These are phyloP conservation scores for Fraxinus dipetala DNA, from an alignment of 305 asterid genomes.

Conservation along the genomic window DNA sequence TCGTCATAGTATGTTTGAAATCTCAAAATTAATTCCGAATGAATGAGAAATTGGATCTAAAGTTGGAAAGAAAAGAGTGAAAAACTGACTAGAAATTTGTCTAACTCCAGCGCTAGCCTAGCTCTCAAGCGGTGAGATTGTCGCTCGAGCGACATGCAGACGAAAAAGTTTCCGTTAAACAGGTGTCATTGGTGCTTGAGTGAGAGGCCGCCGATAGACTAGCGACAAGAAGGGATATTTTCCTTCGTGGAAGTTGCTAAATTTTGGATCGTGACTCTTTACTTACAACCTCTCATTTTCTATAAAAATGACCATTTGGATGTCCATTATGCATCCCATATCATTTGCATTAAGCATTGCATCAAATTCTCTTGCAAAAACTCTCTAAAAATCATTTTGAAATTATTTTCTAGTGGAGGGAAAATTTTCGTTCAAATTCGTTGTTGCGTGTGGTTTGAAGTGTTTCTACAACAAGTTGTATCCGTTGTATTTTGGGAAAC, in stretches of 20 bases:
- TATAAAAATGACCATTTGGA: background rate
- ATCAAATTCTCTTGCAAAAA: background rate
- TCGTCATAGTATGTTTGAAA: background rate
- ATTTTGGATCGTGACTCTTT: background rate
- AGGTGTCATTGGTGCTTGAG: background rate
- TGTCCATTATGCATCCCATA: background rate
- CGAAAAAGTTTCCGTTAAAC: background rate
- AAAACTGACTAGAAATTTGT: background rate
- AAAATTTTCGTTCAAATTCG: too few species aligned
- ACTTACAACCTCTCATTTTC: background rate
- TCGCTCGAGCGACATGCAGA: background rate
- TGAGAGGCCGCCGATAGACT: background rate
- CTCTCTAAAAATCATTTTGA: background rate
- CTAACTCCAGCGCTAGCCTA: background rate
- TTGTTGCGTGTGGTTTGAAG: background rate
- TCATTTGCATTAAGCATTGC: too few species aligned
- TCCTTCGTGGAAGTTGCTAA: background rate
- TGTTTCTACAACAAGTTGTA: background rate
- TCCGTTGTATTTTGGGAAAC: too few species aligned
- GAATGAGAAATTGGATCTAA: background rate
- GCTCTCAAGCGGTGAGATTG: background rate
- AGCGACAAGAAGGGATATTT: background rate
- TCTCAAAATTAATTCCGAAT: background rate
- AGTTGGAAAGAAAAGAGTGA: background rate
- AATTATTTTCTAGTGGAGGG: background rate